Percentiles rank a stretch among this genome's conserved stretches.
These are phyloP conservation scores for Parmales sp. DNA, from an alignment of 108 stramenopile genomes.

Conservation along the genomic window DNA sequence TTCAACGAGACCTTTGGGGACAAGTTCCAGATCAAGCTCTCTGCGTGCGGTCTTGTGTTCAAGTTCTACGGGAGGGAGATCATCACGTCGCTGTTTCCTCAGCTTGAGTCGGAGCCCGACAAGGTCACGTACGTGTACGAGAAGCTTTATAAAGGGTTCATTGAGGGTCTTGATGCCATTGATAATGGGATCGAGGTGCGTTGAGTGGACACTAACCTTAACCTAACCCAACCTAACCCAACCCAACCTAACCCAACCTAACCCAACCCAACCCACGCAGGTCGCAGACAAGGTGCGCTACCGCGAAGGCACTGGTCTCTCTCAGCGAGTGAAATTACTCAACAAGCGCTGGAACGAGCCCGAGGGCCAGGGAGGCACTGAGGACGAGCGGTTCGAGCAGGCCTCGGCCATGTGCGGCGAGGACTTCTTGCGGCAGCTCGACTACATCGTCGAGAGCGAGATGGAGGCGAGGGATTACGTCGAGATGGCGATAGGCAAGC, in stretches of 20 bases:
- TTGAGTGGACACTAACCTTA: no score
- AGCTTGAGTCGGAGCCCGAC: conserved; percentile 27
- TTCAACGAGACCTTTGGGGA: conserved; percentile 65
- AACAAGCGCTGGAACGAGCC: conserved; percentile 94
- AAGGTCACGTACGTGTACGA: conserved; percentile 45
- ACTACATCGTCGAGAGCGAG: conserved; percentile 71
- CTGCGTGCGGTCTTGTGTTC: conserved; percentile 90
- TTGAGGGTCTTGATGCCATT: conserved; percentile 96
- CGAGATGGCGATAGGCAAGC: conserved; percentile 51
- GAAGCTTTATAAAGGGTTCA: conserved; percentile 72
- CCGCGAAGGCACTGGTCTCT: conserved; percentile 70
- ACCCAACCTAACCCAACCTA: no score
- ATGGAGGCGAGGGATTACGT: conserved; percentile 81
- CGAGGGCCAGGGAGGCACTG: conserved; percentile 27
- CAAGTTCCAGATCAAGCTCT: conserved; percentile 56
- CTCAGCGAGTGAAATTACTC: conserved; percentile 58
- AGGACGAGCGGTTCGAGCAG: conserved; percentile 75
- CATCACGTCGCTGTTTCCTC: conserved; percentile 57
- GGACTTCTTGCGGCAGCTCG: conserved; percentile 70
- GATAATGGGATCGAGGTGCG: conserved; percentile 95
- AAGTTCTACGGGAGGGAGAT: conserved; percentile 91
- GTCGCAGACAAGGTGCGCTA: conserved; percentile 46
- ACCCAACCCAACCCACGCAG: background rate
- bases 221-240: background rate
- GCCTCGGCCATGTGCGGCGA: conserved; percentile 72